Evolutionary conservation across 108 stramenopile species (phyloP).

Genomic region (Cyclotella sp.): DNA sequence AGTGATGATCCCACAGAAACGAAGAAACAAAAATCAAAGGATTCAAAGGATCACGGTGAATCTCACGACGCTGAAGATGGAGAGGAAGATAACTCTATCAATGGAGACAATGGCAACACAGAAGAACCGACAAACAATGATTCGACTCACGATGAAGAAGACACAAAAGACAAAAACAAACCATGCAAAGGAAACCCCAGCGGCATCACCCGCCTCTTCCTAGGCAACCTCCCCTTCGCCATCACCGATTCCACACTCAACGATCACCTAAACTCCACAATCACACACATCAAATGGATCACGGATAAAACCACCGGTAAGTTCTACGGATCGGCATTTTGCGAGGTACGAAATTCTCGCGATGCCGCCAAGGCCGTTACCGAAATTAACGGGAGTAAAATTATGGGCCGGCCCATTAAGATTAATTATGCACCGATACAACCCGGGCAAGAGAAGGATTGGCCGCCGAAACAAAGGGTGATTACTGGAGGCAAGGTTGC

Average conservation of each 20-base stretch:
- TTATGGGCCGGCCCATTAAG: conserved; percentile 93
- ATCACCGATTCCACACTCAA: conserved; percentile 75
- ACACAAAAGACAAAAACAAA: conserved; percentile 61
- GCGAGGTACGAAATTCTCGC: conserved; percentile 72
- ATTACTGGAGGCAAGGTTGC: conserved; percentile 63
- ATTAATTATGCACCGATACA: conserved; percentile 91
- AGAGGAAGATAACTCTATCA: conserved; percentile 19
- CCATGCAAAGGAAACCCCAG: conserved; percentile 86
- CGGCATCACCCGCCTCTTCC: conserved; percentile 85
- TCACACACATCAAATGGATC: conserved; percentile 92
- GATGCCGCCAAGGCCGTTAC: conserved; percentile 75
- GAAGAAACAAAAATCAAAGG: conserved; percentile 13
- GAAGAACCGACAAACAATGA: conserved; percentile 23
- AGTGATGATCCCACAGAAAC: conserved; percentile 19
- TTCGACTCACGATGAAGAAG: conserved; percentile 23
- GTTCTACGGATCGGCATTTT: conserved; percentile 88
- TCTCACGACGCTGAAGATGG: conserved; percentile 34
- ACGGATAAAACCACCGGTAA: conserved; percentile 85
- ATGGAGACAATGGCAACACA: conserved; percentile 18
- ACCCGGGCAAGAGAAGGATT: conserved; percentile 73
- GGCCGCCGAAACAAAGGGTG: conserved; percentile 74
- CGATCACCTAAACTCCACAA: conserved; percentile 62
- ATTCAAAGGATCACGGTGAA: neutral
- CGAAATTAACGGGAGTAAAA: conserved; percentile 68
- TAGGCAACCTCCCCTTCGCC: conserved; percentile 90